Conservation (phyloP, 2,329 filamentous ascomycete species). For the Teratosphaeria nubilosa region DNA sequence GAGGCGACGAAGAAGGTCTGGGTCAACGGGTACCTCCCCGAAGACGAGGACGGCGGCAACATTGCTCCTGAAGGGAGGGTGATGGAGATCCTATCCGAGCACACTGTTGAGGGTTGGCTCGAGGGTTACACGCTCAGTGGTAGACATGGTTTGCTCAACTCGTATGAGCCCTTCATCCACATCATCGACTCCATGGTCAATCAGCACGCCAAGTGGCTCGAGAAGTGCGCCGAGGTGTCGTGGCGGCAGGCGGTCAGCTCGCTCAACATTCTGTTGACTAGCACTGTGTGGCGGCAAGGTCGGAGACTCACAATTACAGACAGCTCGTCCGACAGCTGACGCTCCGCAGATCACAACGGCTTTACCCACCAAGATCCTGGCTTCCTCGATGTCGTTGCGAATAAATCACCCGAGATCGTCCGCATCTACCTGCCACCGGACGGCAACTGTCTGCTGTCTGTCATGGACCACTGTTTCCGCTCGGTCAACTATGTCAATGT, state of each 20-base stretch:
- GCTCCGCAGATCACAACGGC: slow-evolving; percentile 57
- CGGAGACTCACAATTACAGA: background rate
- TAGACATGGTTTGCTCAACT: slow-evolving; percentile 66
- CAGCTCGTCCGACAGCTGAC: background rate
- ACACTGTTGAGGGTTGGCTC: slow-evolving; percentile 70
- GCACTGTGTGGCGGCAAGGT: slow-evolving; percentile 65
- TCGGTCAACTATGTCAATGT: slow-evolving; percentile 74
- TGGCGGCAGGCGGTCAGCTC: slow-evolving; percentile 66
- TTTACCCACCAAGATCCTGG: slow-evolving; percentile 75
- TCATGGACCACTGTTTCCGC: slow-evolving; percentile 65
- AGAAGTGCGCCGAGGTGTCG: slow-evolving; percentile 69
- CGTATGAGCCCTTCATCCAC: slow-evolving; percentile 74
- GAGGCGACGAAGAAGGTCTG: slow-evolving; percentile 68
- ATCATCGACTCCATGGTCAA: slow-evolving; percentile 81
- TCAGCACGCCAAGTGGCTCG: slow-evolving; percentile 77
- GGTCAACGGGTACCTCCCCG: slow-evolving; percentile 68
- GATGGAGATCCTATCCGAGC: slow-evolving; percentile 78
- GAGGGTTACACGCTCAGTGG: slow-evolving; percentile 70
- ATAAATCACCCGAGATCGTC: slow-evolving; percentile 70
- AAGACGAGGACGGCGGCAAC: slow-evolving; percentile 66
- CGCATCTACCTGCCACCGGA: slow-evolving; percentile 74
- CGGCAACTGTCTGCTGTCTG: slow-evolving; percentile 65
- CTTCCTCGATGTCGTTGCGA: slow-evolving; percentile 68
- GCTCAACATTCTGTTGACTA: slow-evolving; percentile 69
- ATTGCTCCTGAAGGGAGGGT: slow-evolving; percentile 58